phyloP scores from a whole-genome alignment of 192 early-diverging fungal genomes.

The Coemansia sp. region DNA sequence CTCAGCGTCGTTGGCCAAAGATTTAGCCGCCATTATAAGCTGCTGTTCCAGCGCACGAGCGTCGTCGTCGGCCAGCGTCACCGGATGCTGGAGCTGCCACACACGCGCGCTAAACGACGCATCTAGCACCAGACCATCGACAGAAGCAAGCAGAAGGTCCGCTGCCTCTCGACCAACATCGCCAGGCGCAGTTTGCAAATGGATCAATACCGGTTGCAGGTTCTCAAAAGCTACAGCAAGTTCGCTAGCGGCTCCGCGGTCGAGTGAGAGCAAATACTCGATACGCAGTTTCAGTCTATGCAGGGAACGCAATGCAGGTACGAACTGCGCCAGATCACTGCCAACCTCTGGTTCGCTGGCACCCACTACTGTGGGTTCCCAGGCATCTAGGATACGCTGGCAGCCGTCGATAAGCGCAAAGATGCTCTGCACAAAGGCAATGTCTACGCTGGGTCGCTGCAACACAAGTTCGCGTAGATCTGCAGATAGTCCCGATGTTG shows the following conservation, averaged over 20 bases:
- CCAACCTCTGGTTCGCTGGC: not conserved
- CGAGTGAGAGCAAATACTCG: constrained; percentile 15
- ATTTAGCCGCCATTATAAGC: not conserved
- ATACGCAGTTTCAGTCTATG: constrained; percentile 15
- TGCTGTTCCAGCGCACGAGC: constrained; percentile 24
- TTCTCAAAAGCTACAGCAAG: constrained; percentile 46
- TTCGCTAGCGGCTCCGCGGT: constrained; percentile 27
- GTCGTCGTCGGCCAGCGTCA: constrained; percentile 23
- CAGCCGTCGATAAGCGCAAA: constrained; percentile 40
- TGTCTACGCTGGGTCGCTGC: constrained; percentile 37
- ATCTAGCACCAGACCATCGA: constrained; percentile 25
- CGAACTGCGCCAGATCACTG: constrained; percentile 1
- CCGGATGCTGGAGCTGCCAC: constrained; percentile 36
- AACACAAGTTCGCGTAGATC: constrained; percentile 29
- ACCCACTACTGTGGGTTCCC: constrained; percentile 13
- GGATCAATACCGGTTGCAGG: constrained; percentile 17
- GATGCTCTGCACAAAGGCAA: constrained; percentile 16
- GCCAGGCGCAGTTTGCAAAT: not conserved
- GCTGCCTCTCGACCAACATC: not conserved
- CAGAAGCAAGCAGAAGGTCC: not conserved
- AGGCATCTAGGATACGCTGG: constrained; percentile 11
- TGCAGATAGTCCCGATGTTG: not conserved
- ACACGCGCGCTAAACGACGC: constrained; percentile 30
- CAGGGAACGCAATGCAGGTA: constrained; percentile 17
- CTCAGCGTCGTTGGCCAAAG: not conserved